Conservation (phyloP, 1,284 basidiomycete species). For the Irpex sp. region DNA sequence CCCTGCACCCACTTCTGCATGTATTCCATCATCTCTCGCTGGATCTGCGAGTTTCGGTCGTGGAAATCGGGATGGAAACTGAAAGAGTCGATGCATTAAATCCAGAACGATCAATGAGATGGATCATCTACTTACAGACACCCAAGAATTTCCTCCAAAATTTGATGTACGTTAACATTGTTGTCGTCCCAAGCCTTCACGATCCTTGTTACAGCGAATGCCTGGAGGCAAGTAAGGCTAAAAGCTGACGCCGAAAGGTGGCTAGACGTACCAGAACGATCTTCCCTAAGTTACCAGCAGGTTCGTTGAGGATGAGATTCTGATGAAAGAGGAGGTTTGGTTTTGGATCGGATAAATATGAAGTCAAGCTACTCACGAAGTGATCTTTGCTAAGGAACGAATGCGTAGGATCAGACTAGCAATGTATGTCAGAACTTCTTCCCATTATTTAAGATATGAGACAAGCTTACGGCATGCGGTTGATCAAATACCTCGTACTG, state of each 20-base stretch:
- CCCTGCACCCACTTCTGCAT: slow-evolving; percentile 60
- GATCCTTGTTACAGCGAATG: slow-evolving; percentile 55
- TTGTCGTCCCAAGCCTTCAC: slow-evolving; percentile 84
- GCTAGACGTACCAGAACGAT: slow-evolving; percentile 53
- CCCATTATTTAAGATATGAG: not conserved
- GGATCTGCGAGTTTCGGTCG: slow-evolving; percentile 64
- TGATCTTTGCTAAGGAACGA: slow-evolving; percentile 82
- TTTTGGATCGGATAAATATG: slow-evolving; percentile 1
- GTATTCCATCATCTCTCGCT: slow-evolving; percentile 73
- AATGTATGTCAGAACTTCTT: slow-evolving; percentile 2
- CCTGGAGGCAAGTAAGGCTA: slow-evolving; percentile 29
- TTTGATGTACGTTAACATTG: slow-evolving; percentile 53
- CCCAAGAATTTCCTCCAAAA: slow-evolving; percentile 69
- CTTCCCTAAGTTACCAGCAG: slow-evolving; percentile 73
- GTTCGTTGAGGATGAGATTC: slow-evolving; percentile 77
- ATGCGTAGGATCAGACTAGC: slow-evolving; percentile 81
- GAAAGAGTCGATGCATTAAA: not conserved
- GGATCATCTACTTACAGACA: slow-evolving; percentile 52
- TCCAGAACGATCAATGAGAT: not conserved
- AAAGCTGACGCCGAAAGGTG: slow-evolving; percentile 13
- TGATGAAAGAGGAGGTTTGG: slow-evolving; percentile 20
- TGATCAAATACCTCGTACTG: slow-evolving; percentile 85
- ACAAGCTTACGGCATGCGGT: slow-evolving; percentile 51
- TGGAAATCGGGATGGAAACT: slow-evolving; percentile 89
- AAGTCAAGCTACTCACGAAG: slow-evolving; percentile 47